Conservation (phyloP, 306 rosid genomes). For the Citrullus mucosospermus region DNA sequence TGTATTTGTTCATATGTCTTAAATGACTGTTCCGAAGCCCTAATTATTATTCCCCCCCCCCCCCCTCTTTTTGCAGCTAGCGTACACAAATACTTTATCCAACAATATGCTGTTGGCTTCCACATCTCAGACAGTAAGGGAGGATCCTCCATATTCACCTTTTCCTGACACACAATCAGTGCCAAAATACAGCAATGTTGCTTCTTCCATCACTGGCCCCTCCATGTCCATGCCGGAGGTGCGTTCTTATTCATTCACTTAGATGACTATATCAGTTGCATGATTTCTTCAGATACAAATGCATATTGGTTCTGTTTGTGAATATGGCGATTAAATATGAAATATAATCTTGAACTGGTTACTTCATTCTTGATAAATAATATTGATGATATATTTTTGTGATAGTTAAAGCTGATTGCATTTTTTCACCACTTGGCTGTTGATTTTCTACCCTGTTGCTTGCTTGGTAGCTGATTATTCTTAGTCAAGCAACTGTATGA, state of each 20-base stretch:
- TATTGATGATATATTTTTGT: neutral
- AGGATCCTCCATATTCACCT: constrained; percentile 81
- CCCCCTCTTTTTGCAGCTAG: constrained; percentile 30
- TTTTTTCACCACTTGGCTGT: neutral
- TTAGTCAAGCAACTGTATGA: neutral
- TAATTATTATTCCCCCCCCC: neutral
- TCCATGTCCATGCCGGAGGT: constrained; percentile 90
- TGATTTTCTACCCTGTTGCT: neutral
- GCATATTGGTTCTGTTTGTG: neutral
- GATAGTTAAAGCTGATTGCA: neutral
- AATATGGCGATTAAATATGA: neutral
- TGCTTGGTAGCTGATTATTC: neutral
- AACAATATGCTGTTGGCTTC: constrained; percentile 63
- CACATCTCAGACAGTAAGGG: constrained; percentile 66
- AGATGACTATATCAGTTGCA: neutral
- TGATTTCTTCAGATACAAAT: neutral
- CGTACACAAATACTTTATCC: constrained; percentile 75
- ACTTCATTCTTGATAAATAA: neutral
- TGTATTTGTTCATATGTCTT: neutral
- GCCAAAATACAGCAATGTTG: constrained; percentile 70
- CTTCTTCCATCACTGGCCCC: constrained; percentile 76
- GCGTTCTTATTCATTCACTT: constrained; percentile 5
- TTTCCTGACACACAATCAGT: constrained; percentile 69
- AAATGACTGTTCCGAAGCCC: neutral
- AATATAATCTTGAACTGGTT: neutral